These are phyloP conservation scores for Wickerhamiella infanticola DNA, from an alignment of 1,139 yeast species.

Conservation along the genomic window DNA sequence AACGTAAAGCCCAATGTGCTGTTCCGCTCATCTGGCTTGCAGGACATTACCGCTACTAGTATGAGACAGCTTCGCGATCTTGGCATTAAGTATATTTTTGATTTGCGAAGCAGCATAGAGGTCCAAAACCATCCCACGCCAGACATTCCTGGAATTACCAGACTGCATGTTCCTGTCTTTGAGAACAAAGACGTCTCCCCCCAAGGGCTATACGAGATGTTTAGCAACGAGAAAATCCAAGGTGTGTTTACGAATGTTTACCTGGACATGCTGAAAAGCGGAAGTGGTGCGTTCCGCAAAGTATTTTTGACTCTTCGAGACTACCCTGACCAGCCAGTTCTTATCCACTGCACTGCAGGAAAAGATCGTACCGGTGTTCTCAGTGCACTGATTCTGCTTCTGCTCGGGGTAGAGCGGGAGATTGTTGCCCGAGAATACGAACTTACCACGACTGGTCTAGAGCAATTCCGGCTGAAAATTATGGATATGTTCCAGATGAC, in stretches of 20 bases:
- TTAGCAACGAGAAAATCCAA: slow-evolving; percentile 15
- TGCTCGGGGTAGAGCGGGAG: slow-evolving; percentile 50
- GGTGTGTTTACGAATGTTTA: slow-evolving; percentile 39
- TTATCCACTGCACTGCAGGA: slow-evolving; percentile 75
- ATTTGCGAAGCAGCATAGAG: slow-evolving; percentile 53
- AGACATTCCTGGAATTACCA: slow-evolving; percentile 30
- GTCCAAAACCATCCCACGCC: slow-evolving; percentile 34
- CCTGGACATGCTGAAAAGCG: slow-evolving; percentile 39
- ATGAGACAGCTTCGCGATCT: slow-evolving; percentile 24
- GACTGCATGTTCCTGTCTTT: slow-evolving; percentile 48
- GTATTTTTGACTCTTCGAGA: slow-evolving; percentile 32
- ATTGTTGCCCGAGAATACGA: slow-evolving; percentile 61
- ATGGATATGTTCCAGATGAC: slow-evolving; percentile 12
- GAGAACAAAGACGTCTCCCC: slow-evolving; percentile 46
- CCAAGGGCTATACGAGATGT: slow-evolving; percentile 44
- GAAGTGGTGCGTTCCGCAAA: slow-evolving; percentile 21
- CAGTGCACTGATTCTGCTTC: slow-evolving; percentile 46
- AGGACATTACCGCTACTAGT: slow-evolving; percentile 14
- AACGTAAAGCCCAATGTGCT: slow-evolving; percentile 38
- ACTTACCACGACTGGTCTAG: slow-evolving; percentile 45
- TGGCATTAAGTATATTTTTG: slow-evolving; percentile 45
- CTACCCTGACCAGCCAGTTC: slow-evolving; percentile 33
- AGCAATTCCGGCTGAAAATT: slow-evolving; percentile 10
- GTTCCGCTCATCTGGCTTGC: slow-evolving; percentile 45
- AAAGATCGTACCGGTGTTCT: slow-evolving; percentile 74